Conservation (phyloP, 2,329 filamentous ascomycete genomes). For the Claviceps sp. region DNA sequence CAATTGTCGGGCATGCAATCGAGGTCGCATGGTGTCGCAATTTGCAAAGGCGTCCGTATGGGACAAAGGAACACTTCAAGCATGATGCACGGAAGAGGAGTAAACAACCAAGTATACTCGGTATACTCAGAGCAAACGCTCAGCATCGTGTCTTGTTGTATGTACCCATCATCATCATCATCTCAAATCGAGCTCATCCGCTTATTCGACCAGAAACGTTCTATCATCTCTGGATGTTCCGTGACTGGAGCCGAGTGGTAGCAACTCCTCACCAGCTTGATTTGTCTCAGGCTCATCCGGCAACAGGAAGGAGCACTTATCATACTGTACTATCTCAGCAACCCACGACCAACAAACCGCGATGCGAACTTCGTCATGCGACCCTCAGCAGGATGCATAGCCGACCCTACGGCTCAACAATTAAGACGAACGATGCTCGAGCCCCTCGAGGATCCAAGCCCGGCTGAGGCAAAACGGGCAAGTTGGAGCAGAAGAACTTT, state of each 20-base stretch:
- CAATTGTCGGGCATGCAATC: neutral
- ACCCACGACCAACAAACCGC: neutral
- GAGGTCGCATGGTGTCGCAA: constrained; percentile 2
- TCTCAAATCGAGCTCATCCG: neutral
- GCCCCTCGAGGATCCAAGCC: neutral
- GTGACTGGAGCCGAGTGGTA: neutral
- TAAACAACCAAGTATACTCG: neutral
- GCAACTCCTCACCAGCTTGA: neutral
- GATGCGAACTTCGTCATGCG: neutral
- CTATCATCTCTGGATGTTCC: neutral
- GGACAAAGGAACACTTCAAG: neutral
- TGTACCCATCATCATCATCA: neutral
- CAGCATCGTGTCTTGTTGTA: neutral
- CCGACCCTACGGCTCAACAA: neutral
- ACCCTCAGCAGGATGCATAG: neutral
- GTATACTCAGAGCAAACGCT: neutral
- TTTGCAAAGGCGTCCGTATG: neutral
- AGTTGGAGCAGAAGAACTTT: neutral
- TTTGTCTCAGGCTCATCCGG: neutral
- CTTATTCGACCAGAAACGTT: neutral
- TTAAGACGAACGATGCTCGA: neutral
- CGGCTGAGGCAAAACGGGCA: neutral
- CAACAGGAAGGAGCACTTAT: neutral
- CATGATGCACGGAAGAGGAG: neutral
- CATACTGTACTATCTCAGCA: neutral